Base-by-base conservation (phyloP, 768 basidiomycete species). In the Boletus tomentosulus region DNA sequence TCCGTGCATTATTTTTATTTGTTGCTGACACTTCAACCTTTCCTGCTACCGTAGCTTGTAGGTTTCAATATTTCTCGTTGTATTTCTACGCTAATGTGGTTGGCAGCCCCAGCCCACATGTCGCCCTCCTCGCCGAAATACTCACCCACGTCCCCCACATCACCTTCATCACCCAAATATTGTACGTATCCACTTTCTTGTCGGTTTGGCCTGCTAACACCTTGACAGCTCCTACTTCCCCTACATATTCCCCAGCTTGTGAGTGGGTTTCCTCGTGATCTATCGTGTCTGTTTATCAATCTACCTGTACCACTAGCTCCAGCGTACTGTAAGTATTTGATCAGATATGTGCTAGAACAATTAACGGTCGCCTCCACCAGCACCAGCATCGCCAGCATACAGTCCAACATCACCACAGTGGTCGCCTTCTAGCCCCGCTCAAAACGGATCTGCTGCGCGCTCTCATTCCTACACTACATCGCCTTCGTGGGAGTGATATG, bases 41-140 rank as follows among this genome's bases (percentile, higher is more conserved):
- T 46, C 38, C 46, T 51, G 24, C 53, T 16, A 35, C 25, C 53
- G 53, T 62, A 87, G 86, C 88, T 56, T 89, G 87, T 89, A 71
- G 69, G 85, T 79, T 6, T 22, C 39, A 28, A n/a, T 49, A 48
- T 33, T 5, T 25, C 27, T 46, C 35, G 35, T 30, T 38, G 22
- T 13, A 50, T 56, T 54, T 41, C 27, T 33, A 15, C 9, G 34
- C 54, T 57, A 34, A 62, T 22, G 6, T 53, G 47, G 51, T 55
- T 57, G 43, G 52, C 62, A 87, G 87, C 89, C 6, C 89, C 90
- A 33, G 80, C 84, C 24, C 86, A 89, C 51, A 80, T 87, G 76
- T 94, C 93, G 8, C 93, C 92, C 0, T 84, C 93, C 5, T 94
- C 91, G 30, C 93, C 93, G 8, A 90, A 87, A 63, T 97, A 94